Evolutionary conservation across 176 grass and related monocot species (phyloP), one percentile per base, ranked within the genome.

Genomic region (Saccharum spontaneum): DNA sequence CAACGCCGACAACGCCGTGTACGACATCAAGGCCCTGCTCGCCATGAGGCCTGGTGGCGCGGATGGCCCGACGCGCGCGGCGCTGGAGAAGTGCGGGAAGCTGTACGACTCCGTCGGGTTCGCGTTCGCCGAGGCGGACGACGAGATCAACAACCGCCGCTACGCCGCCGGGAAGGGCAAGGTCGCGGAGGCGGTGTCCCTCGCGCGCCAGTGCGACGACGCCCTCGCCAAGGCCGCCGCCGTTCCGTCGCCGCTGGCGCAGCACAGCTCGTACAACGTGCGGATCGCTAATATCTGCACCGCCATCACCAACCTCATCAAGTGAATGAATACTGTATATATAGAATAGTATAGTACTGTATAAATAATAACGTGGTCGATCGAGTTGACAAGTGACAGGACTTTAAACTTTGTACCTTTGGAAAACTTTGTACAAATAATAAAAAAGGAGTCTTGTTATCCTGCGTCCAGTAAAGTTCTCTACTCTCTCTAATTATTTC

Each of bases 251-350:
- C 79, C 76, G 61, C 11, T 90, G 31, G 64, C 69, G 23, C 28
- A 48, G n/a, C 66, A 20, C 80, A 59, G 80, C 75, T 22, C 31
- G 1, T 83, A 90, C 75, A 11, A 85, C 46, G 22, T 48, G 30
- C 5, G 69, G 75, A 87, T 90, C 0, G 89, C 80, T 0, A 15
- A 11, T 50, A 2, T 90, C 16, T 86, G 84, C 7, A 70, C 76
- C 30, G 84, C 80, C 20, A 90, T 90, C 75, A 90, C 80, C 0
- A 68, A 80, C 85, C 85, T 90, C 61, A 83, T 90, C 84, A 9
- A 63, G 57, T 90, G 89, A 86, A 70, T 73, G 22, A n/a, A 23
- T 60, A 72, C 2, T 4, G 2, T 44, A 26, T 28, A 13, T 60
- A 60, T 34, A 34, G 7, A 23, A 2, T 1, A 22, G 10, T 40